These are phyloP conservation scores for Blastocystis sp. DNA, from an alignment of 352 stramenopile genomes.

Conservation along the genomic window DNA sequence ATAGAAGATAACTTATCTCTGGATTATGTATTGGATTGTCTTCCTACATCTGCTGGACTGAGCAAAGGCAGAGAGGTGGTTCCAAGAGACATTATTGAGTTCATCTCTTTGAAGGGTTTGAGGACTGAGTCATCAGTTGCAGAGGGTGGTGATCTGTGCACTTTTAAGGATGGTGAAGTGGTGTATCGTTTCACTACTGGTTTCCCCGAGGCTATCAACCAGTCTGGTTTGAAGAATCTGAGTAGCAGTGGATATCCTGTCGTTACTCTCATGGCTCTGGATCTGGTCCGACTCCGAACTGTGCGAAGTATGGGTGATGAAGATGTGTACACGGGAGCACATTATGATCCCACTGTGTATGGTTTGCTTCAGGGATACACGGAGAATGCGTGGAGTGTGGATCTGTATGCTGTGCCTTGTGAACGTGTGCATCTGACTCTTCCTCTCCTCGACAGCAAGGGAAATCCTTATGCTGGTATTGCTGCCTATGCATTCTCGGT, in stretches of 20 bases:
- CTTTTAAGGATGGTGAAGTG: neutral
- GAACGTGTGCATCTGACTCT: neutral
- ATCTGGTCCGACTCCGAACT: neutral
- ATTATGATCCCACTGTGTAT: neutral
- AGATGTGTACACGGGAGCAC: neutral
- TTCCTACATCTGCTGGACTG: neutral
- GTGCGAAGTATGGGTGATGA: neutral
- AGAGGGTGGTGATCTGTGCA: neutral
- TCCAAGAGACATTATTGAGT: neutral
- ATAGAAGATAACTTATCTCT: neutral
- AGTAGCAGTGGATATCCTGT: neutral
- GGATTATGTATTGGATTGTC: neutral
- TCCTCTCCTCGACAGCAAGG: neutral
- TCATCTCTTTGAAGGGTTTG: neutral
- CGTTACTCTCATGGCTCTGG: neutral
- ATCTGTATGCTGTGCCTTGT: neutral
- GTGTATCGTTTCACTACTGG: too few species aligned
- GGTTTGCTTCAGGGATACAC: neutral
- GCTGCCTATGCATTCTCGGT: constrained; percentile 1
- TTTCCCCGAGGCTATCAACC: neutral
- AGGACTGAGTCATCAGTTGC: neutral
- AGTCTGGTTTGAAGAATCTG: neutral
- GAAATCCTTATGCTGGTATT: neutral
- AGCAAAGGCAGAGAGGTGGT: neutral
- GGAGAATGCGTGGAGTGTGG: neutral